Conservation (phyloP, 495 filamentous ascomycete genomes). For the Glutinoglossum americanum region DNA sequence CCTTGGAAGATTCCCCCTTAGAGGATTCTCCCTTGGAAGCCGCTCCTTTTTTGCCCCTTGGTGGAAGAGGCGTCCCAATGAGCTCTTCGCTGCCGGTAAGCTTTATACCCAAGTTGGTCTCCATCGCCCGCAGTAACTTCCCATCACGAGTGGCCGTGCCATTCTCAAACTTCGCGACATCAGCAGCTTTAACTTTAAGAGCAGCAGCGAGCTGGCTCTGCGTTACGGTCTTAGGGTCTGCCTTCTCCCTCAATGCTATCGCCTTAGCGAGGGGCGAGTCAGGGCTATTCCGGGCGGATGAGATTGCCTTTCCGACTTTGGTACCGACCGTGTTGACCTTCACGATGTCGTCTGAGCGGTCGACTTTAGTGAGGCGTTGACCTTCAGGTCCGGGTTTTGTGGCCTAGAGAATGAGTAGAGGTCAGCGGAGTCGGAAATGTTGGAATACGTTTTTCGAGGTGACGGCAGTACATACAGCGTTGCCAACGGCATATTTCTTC, state of each 20-base stretch:
- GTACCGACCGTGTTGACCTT: constrained; percentile 78
- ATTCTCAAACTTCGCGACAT: constrained; percentile 71
- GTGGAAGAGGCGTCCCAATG: constrained; percentile 54
- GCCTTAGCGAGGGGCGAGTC: constrained; percentile 26
- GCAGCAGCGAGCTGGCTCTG: constrained; percentile 92
- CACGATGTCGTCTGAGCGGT: constrained; percentile 92
- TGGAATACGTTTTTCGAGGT: no score
- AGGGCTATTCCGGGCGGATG: constrained; percentile 34
- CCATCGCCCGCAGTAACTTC: constrained; percentile 60
- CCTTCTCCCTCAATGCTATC: constrained; percentile 25
- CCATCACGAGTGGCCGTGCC: constrained; percentile 65
- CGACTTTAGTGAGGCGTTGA: constrained; percentile 93
- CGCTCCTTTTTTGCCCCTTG: constrained; percentile 31
- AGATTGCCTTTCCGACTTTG: constrained; percentile 65
- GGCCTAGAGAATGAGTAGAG: constrained; percentile 19
- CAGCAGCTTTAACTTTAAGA: constrained; percentile 64
- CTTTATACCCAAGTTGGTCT: constrained; percentile 70
- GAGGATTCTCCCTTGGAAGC: background rate
- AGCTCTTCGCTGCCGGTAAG: constrained; percentile 40
- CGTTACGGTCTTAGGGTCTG: constrained; percentile 43
- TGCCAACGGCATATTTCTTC: constrained; percentile 71
- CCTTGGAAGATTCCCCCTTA: background rate
- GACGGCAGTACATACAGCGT: constrained; percentile 40
- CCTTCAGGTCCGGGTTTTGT: constrained; percentile 49
- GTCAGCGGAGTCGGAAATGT: no score